Evolutionary conservation across 352 stramenopile genomes (phyloP).

Genomic region (Blastocystis sp.): DNA sequence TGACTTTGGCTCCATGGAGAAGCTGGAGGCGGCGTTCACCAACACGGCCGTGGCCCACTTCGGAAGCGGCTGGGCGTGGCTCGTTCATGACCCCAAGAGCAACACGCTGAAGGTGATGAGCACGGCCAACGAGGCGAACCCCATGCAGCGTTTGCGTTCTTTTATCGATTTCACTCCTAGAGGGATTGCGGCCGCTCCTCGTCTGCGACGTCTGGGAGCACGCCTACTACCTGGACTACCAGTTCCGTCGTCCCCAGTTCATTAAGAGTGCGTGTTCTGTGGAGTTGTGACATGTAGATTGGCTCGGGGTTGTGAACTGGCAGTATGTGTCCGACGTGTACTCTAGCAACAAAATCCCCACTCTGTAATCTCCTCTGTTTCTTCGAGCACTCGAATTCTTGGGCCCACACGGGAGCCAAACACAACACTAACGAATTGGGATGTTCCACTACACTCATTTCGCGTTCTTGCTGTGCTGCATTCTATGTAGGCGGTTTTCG

Average conservation of each 20-base stretch:
- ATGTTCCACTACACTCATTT: neutral
- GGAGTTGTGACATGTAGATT: slow-evolving; percentile 24
- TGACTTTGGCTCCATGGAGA: slow-evolving; percentile 84
- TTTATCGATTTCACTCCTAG: slow-evolving; percentile 9
- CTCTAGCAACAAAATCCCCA: slow-evolving; percentile 11
- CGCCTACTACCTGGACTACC: slow-evolving; percentile 89
- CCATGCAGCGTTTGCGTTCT: slow-evolving; percentile 47
- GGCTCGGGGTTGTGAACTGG: slow-evolving; percentile 55
- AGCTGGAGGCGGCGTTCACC: slow-evolving; percentile 85
- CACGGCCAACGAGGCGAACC: slow-evolving; percentile 72
- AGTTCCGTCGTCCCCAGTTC: slow-evolving; percentile 84
- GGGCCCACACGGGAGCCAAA: neutral
- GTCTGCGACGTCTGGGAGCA: slow-evolving; percentile 87
- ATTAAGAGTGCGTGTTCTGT: slow-evolving; percentile 73
- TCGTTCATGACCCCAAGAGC: slow-evolving; percentile 72
- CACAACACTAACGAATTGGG: too few relatives aligned
- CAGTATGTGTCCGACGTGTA: slow-evolving; percentile 43
- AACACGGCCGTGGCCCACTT: slow-evolving; percentile 81
- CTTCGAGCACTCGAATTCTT: neutral
- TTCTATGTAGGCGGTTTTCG: neutral
- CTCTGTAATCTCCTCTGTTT: neutral
- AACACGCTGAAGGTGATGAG: slow-evolving; percentile 73
- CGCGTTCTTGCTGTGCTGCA: neutral
- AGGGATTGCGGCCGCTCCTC: slow-evolving; percentile 74
- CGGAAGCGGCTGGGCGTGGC: slow-evolving; percentile 84